Evolutionary conservation across 805 yeast genomes (phyloP).

Genomic region (Wickerhamiella azymoides): DNA sequence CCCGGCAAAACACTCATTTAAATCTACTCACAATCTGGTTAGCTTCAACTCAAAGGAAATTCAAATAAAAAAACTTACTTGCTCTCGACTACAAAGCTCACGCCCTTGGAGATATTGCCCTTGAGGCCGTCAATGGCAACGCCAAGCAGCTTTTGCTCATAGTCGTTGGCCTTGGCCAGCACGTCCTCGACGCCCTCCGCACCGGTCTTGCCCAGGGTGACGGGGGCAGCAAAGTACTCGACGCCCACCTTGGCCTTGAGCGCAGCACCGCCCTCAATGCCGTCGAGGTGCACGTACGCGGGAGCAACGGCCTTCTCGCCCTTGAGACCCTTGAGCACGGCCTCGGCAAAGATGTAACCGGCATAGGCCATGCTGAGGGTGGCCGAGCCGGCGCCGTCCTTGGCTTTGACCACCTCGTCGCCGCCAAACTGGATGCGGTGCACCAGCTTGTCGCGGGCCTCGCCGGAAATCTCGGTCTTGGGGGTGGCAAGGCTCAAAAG

Average conservation of each 20-base stretch:
- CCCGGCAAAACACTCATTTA: too few species aligned
- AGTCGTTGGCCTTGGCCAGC: constrained; percentile 55
- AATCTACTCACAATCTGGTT: constrained; percentile 6
- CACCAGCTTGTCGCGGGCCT: constrained; percentile 41
- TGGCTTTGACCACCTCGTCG: constrained; percentile 92
- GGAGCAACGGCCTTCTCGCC: constrained; percentile 36
- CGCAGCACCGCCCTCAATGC: constrained; percentile 38
- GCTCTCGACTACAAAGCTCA: constrained; percentile 46
- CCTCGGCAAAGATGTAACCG: constrained; percentile 66
- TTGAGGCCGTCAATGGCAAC: constrained; percentile 79
- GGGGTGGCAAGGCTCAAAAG: constrained; percentile 39
- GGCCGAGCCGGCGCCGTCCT: constrained; percentile 89
- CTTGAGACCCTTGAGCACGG: constrained; percentile 32
- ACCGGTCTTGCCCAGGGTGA: constrained; percentile 61
- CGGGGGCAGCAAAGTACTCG: constrained; percentile 63
- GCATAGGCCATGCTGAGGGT: constrained; percentile 94
- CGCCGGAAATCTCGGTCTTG: constrained; percentile 26
- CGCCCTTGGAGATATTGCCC: constrained; percentile 89
- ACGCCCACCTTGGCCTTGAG: constrained; percentile 58
- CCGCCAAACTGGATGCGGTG: constrained; percentile 93
- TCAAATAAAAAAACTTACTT: constrained; percentile 15
- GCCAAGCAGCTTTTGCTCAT: constrained; percentile 74
- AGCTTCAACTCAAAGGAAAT: neutral
- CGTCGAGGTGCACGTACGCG: constrained; percentile 29
- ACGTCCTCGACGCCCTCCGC: constrained; percentile 46